phyloP scores from a whole-genome alignment of 306 rosid genomes.

The Corylus americana region DNA sequence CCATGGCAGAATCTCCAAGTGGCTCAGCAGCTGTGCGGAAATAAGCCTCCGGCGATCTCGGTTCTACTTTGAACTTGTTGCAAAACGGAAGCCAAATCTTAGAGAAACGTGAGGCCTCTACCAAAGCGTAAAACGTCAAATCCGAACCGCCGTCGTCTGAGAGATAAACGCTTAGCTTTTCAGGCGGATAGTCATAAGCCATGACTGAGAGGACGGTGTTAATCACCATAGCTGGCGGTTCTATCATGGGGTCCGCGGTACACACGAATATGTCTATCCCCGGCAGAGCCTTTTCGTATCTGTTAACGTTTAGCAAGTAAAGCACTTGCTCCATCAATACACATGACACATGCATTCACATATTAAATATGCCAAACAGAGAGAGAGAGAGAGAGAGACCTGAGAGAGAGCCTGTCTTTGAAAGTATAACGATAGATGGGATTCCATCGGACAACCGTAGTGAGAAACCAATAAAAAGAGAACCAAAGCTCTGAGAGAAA shows the following conservation, averaged over 20 bases:
- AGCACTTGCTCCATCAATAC: no score
- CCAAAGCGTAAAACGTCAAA: constrained; percentile 3
- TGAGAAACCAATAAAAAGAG: constrained; percentile 4
- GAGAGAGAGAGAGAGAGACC: background rate
- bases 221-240: constrained; percentile 4
- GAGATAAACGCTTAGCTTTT: background rate
- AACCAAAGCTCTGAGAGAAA: constrained; percentile 17
- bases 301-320: background rate
- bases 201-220: background rate
- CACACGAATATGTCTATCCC: background rate
- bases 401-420: constrained; percentile 13
- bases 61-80: constrained; percentile 6
- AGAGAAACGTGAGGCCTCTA: constrained; percentile 4
- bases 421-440: constrained; percentile 10
- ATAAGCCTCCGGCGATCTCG: constrained; percentile 7
- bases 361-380: background rate
- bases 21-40: background rate
- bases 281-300: background rate
- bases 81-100: constrained; percentile 16
- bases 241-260: background rate
- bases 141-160: background rate
- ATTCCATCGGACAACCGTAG: background rate
- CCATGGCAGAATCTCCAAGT: background rate
- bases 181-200: constrained; percentile 3
- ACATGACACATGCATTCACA: background rate